A percentile compares a stretch with the other conserved stretches of the same genome.
These are phyloP conservation scores for Boletus tylopilopsis DNA, from an alignment of 768 basidiomycete genomes.

Conservation along the genomic window DNA sequence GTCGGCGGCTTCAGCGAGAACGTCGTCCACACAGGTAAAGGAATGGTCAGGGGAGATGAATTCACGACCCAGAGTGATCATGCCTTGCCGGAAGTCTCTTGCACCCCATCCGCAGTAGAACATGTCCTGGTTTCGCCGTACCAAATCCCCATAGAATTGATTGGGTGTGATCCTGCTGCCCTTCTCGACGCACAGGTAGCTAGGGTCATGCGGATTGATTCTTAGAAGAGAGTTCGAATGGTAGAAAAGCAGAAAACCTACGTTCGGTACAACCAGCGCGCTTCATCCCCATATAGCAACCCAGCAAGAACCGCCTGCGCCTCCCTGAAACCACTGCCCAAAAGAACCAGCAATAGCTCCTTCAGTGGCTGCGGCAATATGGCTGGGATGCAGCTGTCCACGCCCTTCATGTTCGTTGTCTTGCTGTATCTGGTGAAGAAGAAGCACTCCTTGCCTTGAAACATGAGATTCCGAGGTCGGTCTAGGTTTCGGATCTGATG, in stretches of 20 bases:
- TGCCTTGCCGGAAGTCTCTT: slow-evolving; percentile 4
- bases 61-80: neutral
- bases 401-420: neutral
- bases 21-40: neutral
- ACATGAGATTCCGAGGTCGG: neutral
- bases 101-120: slow-evolving; percentile 1
- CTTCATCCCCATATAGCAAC: neutral
- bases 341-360: neutral
- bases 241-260: neutral
- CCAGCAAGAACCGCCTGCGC: neutral
- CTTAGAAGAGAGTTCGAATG: neutral
- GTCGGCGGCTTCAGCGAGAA: neutral
- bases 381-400: neutral
- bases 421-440: neutral
- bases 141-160: neutral
- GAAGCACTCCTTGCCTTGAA: neutral
- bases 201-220: neutral
- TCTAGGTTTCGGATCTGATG: slow-evolving; percentile 2
- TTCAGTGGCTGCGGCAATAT: neutral
- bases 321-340: neutral
- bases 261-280: neutral
- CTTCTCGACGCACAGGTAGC: slow-evolving; percentile 3
- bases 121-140: neutral
- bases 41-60: slow-evolving; percentile 1
- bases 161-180: neutral